A percentile compares a stretch with the other conserved stretches of the same genome.
Evolutionary conservation across 768 basidiomycete species (phyloP).

Genomic region (Serendipita sp.): DNA sequence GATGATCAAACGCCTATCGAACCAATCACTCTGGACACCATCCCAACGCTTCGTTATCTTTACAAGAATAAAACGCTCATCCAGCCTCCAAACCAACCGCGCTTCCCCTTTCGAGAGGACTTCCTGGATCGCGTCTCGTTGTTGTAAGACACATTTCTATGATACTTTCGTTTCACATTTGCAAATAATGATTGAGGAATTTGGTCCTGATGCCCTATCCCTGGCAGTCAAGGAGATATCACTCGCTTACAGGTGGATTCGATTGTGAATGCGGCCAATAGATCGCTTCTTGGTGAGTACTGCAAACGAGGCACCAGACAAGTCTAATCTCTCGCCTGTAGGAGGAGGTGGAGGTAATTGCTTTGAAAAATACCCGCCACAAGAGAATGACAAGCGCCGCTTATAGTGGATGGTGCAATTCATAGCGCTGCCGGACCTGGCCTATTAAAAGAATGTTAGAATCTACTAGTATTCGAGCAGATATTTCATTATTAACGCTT

Average conservation of each 20-base stretch:
- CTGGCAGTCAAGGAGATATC: constrained; percentile 58
- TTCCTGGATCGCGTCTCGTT: constrained; percentile 49
- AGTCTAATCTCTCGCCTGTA: constrained; percentile 17
- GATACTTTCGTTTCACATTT: neutral
- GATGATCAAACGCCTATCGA: neutral
- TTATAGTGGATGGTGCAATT: constrained; percentile 66
- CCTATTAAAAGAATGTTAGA: constrained; percentile 53
- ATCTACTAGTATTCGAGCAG: neutral
- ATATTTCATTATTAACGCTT: neutral
- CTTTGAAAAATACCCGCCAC: neutral
- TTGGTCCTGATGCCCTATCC: neutral
- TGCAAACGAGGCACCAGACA: neutral
- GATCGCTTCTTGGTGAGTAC: constrained; percentile 42
- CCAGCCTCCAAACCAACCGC: constrained; percentile 19
- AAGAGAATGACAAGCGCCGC: no score
- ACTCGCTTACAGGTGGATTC: constrained; percentile 53
- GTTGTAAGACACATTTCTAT: constrained; percentile 31
- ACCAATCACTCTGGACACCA: constrained; percentile 14
- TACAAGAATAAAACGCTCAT: constrained; percentile 31
- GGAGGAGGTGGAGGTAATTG: constrained; percentile 63
- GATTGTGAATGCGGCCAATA: constrained; percentile 75
- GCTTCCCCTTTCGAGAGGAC: constrained; percentile 24
- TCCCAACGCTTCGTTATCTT: constrained; percentile 41
- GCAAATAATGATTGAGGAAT: neutral
- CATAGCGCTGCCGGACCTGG: constrained; percentile 56